Percentiles rank a stretch among this genome's conserved stretches.
Evolutionary conservation across 2,329 filamentous ascomycete species (phyloP).

Genomic region (Botrytis byssoidea): DNA sequence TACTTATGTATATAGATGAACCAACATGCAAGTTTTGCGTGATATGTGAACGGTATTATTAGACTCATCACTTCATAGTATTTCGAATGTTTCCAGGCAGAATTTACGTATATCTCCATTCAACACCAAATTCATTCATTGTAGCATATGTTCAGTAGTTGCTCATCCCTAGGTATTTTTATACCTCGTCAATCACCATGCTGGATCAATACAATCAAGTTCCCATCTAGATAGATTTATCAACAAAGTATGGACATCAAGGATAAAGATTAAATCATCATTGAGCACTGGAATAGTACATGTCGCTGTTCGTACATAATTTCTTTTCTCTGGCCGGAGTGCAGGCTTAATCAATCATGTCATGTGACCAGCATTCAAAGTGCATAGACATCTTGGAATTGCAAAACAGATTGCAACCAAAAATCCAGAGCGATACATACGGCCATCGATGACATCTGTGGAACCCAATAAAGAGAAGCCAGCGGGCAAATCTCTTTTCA

Average conservation of each 20-base stretch:
- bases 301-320: neutral
- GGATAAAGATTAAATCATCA: neutral
- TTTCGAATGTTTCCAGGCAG: neutral
- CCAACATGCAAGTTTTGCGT: neutral
- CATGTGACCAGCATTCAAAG: neutral
- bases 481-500: slow-evolving; percentile 12
- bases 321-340: neutral
- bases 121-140: neutral
- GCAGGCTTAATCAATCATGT: neutral
- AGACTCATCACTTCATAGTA: neutral
- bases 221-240: neutral
- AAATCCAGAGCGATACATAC: neutral
- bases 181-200: neutral
- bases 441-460: slow-evolving; percentile 1
- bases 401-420: neutral
- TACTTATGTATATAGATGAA: neutral
- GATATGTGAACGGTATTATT: neutral
- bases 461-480: neutral
- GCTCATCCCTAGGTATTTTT: neutral
- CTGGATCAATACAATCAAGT: neutral
- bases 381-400: neutral
- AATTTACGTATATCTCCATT: neutral
- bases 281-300: neutral
- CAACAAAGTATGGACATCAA: neutral
- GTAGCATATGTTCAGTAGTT: neutral